phyloP scores from a whole-genome alignment of 2,329 filamentous ascomycete species.

The Aspergillus unguis region DNA sequence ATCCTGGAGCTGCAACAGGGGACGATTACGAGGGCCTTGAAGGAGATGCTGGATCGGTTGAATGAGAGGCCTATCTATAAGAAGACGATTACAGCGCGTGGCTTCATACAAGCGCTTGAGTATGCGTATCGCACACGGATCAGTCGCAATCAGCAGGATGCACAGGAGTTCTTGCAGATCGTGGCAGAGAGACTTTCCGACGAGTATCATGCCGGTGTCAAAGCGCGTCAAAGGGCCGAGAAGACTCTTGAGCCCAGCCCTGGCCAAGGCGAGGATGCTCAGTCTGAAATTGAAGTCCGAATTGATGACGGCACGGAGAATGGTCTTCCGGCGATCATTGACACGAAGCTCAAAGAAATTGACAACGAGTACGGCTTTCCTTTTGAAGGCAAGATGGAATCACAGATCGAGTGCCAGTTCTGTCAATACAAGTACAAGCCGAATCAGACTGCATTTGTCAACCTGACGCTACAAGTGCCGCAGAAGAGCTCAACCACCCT shows the following conservation, averaged over 20 bases:
- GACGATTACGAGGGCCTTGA: constrained; percentile 79
- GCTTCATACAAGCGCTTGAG: constrained; percentile 80
- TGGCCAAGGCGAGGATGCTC: constrained; percentile 19
- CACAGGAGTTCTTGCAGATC: constrained; percentile 94
- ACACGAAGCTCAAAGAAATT: constrained; percentile 37
- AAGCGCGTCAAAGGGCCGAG: constrained; percentile 57
- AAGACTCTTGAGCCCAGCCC: constrained; percentile 22
- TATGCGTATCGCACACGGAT: constrained; percentile 84
- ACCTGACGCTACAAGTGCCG: constrained; percentile 86
- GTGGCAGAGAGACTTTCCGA: constrained; percentile 89
- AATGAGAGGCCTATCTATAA: constrained; percentile 92
- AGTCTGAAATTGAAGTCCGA: constrained; percentile 32
- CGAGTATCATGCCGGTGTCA: constrained; percentile 82
- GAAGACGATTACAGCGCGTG: constrained; percentile 86
- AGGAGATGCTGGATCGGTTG: constrained; percentile 85
- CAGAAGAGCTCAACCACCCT: constrained; percentile 76
- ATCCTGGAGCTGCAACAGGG: constrained; percentile 68
- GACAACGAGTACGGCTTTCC: constrained; percentile 65
- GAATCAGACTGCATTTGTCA: constrained; percentile 80
- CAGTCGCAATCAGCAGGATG: constrained; percentile 92
- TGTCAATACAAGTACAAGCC: constrained; percentile 88
- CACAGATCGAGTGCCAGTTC: constrained; percentile 88
- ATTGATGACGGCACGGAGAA: constrained; percentile 35
- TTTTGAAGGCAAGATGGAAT: constrained; percentile 86
- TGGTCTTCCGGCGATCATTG: constrained; percentile 34